These are phyloP conservation scores for Coelastrella sp. DNA, from an alignment of 139 green algal species.

Conservation along the genomic window DNA sequence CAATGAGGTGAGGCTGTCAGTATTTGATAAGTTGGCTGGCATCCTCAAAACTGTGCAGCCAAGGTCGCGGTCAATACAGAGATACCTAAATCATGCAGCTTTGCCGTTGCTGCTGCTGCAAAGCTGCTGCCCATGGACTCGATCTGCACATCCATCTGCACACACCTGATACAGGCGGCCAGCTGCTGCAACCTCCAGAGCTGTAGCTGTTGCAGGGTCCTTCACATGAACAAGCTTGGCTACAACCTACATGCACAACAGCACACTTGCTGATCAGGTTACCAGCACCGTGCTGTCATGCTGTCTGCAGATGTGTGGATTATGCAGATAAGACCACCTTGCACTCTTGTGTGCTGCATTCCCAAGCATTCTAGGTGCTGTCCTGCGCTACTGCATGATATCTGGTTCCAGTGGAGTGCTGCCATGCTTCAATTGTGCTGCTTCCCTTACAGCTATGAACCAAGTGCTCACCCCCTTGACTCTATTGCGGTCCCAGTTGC, in stretches of 20 bases:
- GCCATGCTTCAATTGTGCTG: neutral
- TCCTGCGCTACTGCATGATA: no score
- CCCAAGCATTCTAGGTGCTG: no score
- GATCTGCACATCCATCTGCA: neutral
- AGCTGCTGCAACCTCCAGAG: slow-evolving; percentile 96
- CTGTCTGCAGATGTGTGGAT: no score
- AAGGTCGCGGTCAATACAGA: no score
- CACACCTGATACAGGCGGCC: slow-evolving; percentile 94
- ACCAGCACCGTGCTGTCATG: no score
- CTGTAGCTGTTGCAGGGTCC: slow-evolving; percentile 77
- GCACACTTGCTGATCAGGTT: no score
- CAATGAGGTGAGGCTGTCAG: no score
- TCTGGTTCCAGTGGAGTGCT: no score
- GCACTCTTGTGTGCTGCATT: no score
- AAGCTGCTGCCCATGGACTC: neutral
- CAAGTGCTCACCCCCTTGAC: slow-evolving; percentile 78
- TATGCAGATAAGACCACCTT: no score
- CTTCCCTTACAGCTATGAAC: neutral
- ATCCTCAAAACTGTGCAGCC: no score
- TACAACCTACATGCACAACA: slow-evolving; percentile 66
- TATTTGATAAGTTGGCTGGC: no score
- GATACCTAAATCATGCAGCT: neutral
- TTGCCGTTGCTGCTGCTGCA: neutral
- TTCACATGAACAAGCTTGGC: slow-evolving; percentile 87
- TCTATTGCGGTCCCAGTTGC: slow-evolving; percentile 71